Evolutionary conservation across 495 filamentous ascomycete genomes (phyloP).

Genomic region (Tuber borchii): DNA sequence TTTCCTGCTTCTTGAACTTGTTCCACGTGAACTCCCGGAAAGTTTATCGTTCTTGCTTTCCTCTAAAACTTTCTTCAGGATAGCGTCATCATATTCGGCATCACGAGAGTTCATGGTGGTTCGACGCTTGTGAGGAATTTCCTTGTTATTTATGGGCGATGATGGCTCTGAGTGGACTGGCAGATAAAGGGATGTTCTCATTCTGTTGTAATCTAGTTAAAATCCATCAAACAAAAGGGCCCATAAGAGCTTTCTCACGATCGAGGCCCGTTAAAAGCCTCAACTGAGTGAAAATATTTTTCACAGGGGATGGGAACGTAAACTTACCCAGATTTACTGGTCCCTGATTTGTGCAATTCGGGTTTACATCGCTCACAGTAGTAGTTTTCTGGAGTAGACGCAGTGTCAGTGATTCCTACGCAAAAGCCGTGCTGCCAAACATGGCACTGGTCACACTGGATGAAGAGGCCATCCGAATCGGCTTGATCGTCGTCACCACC

Average conservation of each 20-base stretch:
- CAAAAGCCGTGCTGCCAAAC: constrained; percentile 99
- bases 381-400: constrained; percentile 89
- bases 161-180: constrained; percentile 48
- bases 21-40: constrained; percentile 43
- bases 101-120: constrained; percentile 98
- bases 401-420: constrained; percentile 92
- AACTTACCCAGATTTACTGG: constrained; percentile 77
- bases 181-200: constrained; percentile 62
- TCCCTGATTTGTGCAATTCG: constrained; percentile 78
- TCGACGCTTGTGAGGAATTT: constrained; percentile 58
- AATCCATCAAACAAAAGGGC: constrained; percentile 17
- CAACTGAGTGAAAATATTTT: background rate
- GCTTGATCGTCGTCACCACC: constrained; percentile 67
- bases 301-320: background rate
- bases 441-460: constrained; percentile 95
- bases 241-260: background rate
- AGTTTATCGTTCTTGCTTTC: constrained; percentile 72
- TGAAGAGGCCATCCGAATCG: constrained; percentile 87
- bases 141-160: constrained; percentile 34
- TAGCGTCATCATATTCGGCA: constrained; percentile 90
- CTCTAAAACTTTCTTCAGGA: constrained; percentile 80
- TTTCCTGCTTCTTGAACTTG: constrained; percentile 60
- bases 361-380: constrained; percentile 92
- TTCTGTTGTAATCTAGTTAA: constrained; percentile 46
- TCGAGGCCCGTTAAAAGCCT: background rate